Conservation (phyloP, 108 stramenopile species). For the Nitzschia putrida region DNA sequence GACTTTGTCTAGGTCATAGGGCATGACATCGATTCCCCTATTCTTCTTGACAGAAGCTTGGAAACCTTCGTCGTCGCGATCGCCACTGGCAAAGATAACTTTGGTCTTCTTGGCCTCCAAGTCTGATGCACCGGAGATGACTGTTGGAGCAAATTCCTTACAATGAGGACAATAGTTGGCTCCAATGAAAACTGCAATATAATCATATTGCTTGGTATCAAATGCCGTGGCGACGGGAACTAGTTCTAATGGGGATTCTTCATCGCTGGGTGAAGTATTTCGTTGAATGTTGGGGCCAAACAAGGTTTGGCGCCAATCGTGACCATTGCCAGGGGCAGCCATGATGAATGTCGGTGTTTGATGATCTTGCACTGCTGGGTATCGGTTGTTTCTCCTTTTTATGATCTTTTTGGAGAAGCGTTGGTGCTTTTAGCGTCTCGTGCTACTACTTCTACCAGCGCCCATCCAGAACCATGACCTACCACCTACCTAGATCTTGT, state of each 20-base stretch:
- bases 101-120: slow-evolving; percentile 34
- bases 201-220: slow-evolving; percentile 13
- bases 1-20: slow-evolving; percentile 40
- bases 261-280: not conserved
- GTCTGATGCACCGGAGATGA: slow-evolving; percentile 17
- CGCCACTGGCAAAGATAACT: slow-evolving; percentile 52
- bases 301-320: not conserved
- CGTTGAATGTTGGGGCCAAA: not conserved
- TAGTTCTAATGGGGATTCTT: not conserved
- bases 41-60: slow-evolving; percentile 28
- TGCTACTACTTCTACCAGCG: too few relatives aligned
- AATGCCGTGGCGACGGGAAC: not conserved
- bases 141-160: slow-evolving; percentile 42
- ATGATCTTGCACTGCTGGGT: not conserved
- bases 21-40: slow-evolving; percentile 52
- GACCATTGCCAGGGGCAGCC: too few relatives aligned
- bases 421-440: too few relatives aligned
- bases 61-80: slow-evolving; percentile 43
- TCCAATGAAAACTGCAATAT: slow-evolving; percentile 40
- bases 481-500: too few relatives aligned
- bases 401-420: too few relatives aligned
- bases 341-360: not conserved
- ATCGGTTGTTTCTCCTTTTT: too few relatives aligned
- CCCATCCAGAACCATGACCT: too few relatives aligned
- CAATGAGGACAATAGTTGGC: slow-evolving; percentile 57